Evolutionary conservation across 768 basidiomycete genomes (phyloP).

Genomic region (Artomyces pyxidatus): DNA sequence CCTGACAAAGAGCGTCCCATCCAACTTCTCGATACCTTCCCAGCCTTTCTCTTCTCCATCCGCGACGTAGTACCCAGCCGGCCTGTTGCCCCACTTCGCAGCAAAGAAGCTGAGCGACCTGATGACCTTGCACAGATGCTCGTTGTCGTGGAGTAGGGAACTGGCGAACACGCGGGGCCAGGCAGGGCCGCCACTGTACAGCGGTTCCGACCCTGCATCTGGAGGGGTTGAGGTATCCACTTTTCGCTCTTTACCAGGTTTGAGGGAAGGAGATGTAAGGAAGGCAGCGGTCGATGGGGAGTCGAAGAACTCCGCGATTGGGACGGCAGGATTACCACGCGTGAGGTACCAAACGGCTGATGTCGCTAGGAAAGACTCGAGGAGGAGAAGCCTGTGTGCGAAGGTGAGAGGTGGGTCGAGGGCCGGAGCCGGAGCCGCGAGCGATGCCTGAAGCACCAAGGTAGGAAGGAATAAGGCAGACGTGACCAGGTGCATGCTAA

Average conservation of each 20-base stretch:
- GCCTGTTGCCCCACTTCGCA: conserved; percentile 34
- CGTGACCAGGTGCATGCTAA: conserved; percentile 59
- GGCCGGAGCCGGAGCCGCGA: conserved; percentile 6
- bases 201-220: conserved; percentile 1
- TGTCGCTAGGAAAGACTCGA: conserved; percentile 50
- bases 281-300: conserved; percentile 16
- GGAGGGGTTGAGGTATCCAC: too few relatives aligned
- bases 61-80: conserved; percentile 22
- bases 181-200: conserved; percentile 19
- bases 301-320: conserved; percentile 42
- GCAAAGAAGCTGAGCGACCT: conserved; percentile 43
- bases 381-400: conserved; percentile 38
- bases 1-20: conserved; percentile 59
- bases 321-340: conserved; percentile 44
- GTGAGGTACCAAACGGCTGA: conserved; percentile 47
- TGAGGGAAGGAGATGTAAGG: conserved; percentile 15
- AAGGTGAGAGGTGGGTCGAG: conserved; percentile 22
- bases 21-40: conserved; percentile 42
- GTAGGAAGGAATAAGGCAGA: conserved; percentile 56
- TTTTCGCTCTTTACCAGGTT: not conserved
- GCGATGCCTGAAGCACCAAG: conserved; percentile 28
- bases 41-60: conserved; percentile 25
- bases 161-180: conserved; percentile 53
- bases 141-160: conserved; percentile 49
- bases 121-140: conserved; percentile 44